Percentiles rank a stretch among this genome's conserved stretches.
These are phyloP conservation scores for Durusdinium trenchii DNA, from an alignment of 73 alveolate species.

Conservation along the genomic window DNA sequence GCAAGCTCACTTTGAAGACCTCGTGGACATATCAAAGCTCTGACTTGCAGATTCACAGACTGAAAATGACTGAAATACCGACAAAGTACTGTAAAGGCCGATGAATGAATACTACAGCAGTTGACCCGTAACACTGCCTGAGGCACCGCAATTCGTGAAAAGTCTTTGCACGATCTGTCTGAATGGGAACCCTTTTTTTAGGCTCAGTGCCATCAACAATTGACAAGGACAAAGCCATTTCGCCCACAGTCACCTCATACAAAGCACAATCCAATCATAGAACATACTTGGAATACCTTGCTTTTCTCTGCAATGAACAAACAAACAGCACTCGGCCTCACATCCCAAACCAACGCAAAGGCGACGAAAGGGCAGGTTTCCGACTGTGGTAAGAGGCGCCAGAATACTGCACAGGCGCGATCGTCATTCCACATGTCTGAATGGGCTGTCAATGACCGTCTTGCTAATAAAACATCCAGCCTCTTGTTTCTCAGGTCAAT, in stretches of 20 bases:
- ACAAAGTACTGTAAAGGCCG: background rate
- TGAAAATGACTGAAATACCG: too few species aligned
- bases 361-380: constrained; percentile 90
- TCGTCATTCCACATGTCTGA: too few species aligned
- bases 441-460: too few species aligned
- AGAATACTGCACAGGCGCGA: background rate
- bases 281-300: background rate
- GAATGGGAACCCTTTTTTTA: too few species aligned
- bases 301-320: background rate
- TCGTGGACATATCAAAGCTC: background rate
- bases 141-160: too few species aligned
- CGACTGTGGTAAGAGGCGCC: constrained; percentile 86
- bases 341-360: constrained; percentile 76
- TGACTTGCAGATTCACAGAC: too few species aligned
- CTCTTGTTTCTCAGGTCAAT: constrained; percentile 64
- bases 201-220: background rate
- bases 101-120: too few species aligned
- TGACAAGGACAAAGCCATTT: constrained; percentile 60
- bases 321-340: too few species aligned
- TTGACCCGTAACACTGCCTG: too few species aligned
- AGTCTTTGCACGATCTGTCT: too few species aligned
- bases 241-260: constrained; percentile 67
- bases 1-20: constrained; percentile 96
- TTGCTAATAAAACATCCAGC: too few species aligned
- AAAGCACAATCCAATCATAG: background rate